Conservation (phyloP, 352 stramenopile species). For the Pythium pyrilobum region DNA sequence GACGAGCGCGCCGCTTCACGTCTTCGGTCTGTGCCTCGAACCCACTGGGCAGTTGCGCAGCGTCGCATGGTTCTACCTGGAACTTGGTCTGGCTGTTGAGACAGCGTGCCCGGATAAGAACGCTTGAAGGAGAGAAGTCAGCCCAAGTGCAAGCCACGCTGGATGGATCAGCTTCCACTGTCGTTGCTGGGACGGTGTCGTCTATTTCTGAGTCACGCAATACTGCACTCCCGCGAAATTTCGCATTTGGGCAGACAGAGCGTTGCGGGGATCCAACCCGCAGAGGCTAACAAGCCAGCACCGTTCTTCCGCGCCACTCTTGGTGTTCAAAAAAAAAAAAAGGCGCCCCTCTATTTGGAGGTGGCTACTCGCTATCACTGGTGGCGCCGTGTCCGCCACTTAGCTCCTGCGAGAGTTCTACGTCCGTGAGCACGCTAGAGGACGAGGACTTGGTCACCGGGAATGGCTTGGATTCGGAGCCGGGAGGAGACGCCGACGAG, state of each 20-base stretch:
- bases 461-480: constrained; percentile 12
- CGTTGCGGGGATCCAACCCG: no score
- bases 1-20: no score
- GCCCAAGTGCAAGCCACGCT: no score
- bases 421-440: constrained; percentile 49
- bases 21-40: no score
- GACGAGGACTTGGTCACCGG: constrained; percentile 35
- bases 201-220: not conserved
- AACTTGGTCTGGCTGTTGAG: no score
- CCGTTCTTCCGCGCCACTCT: not conserved
- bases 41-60: no score
- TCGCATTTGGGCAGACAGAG: no score
- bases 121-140: no score
- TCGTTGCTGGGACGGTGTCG: not conserved
- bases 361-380: constrained; percentile 29
- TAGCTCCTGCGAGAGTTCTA: constrained; percentile 42
- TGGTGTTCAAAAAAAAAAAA: not conserved
- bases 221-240: no score
- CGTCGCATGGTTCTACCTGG: no score
- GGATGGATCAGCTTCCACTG: no score
- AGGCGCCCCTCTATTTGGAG: not conserved
- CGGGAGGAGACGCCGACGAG: constrained; percentile 2
- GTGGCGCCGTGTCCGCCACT: constrained; percentile 25
- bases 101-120: no score
- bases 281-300: not conserved